Conservation (phyloP, 23 red algal genomes). For the Agarophyton chilense region DNA sequence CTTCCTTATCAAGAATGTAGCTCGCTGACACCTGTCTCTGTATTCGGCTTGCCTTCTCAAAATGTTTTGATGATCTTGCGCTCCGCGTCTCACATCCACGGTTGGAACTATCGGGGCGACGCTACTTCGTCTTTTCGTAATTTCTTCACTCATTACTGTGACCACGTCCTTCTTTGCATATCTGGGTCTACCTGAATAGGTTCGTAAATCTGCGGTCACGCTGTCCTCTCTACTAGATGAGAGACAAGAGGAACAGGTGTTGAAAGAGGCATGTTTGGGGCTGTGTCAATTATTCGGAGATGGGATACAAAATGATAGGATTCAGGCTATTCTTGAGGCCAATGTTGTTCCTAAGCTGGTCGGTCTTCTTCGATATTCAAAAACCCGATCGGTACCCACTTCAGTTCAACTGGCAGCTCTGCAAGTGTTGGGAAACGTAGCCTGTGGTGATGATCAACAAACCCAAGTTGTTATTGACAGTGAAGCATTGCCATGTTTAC, state of each 20-base stretch:
- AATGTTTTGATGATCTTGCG: too few species aligned
- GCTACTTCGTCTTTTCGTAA: too few species aligned
- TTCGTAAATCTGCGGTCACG: conserved; percentile 74
- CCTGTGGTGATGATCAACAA: conserved; percentile 97
- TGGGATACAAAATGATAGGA: conserved; percentile 96
- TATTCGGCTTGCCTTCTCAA: too few species aligned
- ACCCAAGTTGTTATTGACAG: conserved; percentile 99
- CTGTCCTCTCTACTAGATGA: conserved; percentile 76
- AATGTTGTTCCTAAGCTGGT: conserved; percentile 91
- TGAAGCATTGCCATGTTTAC: conserved; percentile 84
- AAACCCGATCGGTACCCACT: conserved; percentile 61
- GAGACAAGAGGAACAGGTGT: conserved; percentile 75
- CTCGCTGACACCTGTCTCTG: too few species aligned
- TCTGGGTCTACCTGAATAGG: neutral
- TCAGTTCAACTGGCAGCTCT: conserved; percentile 90
- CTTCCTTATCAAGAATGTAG: too few species aligned
- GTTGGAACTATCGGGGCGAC: too few species aligned
- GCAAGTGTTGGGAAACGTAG: conserved; percentile 97
- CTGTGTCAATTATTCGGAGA: conserved; percentile 98
- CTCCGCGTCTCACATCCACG: too few species aligned
- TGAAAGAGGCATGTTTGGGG: conserved; percentile 84
- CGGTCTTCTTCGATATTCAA: conserved; percentile 63
- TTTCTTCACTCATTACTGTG: too few species aligned
- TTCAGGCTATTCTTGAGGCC: conserved; percentile 95
- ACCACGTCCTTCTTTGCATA: neutral